Conservation (phyloP, 495 filamentous ascomycete species). For the Podospora sp. region DNA sequence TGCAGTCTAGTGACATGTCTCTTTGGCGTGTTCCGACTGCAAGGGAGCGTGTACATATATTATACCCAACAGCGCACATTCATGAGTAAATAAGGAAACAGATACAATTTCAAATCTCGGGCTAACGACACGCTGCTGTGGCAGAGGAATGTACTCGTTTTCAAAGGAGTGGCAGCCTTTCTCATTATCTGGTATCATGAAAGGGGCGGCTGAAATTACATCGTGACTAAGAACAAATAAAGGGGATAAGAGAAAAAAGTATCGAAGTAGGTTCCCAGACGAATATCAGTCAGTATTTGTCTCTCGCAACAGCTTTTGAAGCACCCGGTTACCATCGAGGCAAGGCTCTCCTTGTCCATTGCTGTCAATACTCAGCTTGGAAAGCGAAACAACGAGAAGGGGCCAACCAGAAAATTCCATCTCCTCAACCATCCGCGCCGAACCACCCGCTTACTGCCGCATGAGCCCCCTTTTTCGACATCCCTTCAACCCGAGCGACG, state of each 20-base stretch:
- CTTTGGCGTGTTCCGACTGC: neutral
- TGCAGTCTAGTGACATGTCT: slow-evolving; percentile 60
- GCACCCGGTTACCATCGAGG: slow-evolving; percentile 16
- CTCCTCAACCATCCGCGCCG: neutral
- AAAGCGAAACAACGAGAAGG: slow-evolving; percentile 14
- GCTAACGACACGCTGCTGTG: slow-evolving; percentile 2
- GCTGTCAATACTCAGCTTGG: slow-evolving; percentile 16
- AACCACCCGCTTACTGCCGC: slow-evolving; percentile 14
- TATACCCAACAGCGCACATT: neutral
- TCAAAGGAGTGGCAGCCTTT: slow-evolving; percentile 37
- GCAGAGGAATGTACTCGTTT: slow-evolving; percentile 3
- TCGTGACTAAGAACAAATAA: slow-evolving; percentile 42
- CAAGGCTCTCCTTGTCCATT: slow-evolving; percentile 4
- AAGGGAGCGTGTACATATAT: neutral
- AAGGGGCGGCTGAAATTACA: slow-evolving; percentile 49
- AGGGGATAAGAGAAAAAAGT: slow-evolving; percentile 30
- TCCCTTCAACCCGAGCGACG: neutral
- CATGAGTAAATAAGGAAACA: neutral
- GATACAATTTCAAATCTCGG: neutral
- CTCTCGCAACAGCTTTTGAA: slow-evolving; percentile 1
- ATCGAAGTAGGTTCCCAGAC: slow-evolving; percentile 11
- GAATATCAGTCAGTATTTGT: slow-evolving; percentile 3
- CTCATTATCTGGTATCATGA: slow-evolving; percentile 51
- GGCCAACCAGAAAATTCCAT: slow-evolving; percentile 16
- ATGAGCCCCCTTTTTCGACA: slow-evolving; percentile 14